Base-by-base conservation (phyloP, 306 rosid species). In the Sphenostylis stenocarpa region DNA sequence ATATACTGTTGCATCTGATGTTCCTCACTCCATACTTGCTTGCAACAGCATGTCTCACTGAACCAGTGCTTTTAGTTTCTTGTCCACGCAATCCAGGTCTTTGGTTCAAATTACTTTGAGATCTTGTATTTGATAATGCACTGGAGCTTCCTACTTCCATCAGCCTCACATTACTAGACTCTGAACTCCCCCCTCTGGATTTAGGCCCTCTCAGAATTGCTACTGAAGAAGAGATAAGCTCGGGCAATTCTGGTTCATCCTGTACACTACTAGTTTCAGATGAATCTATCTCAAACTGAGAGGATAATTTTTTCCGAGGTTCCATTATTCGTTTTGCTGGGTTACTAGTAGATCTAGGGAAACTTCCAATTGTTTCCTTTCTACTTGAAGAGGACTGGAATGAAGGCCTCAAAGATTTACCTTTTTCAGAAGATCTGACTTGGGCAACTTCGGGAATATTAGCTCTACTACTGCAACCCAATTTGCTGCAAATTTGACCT, bases 231-330 rank as follows among this genome's bases (percentile, higher is more conserved):
- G 85, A 72, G 57, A 66, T 45, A 26, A 67, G 80, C 41, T 81
- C 87, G 61, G 90, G 80, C 73, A 67, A 68, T 62, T 85, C 88
- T 24, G 86, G 88, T 67, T 85, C 98, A 77, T 86, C 90, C 80
- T 75, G 91, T 6, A 83, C 70, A 69, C 90, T 87, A 73, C 97
- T 86, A 69, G 88, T 85, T 83, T 89, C 93, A 75, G 91, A 89
- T 60, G 92, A 91, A 82, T 89, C 95, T 62, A 87, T 77, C 79
- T 85, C 94, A 72, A 82, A 78, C 64, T 47, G 80, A 68, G 85
- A 79, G 55, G 89, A 72, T 39, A 76, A 72, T 77, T 82, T 86
- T 76, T 77, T 86, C 75, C 14, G 67, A 67, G 88, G 82, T 67
- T 70, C 88, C 21, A 36, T 45, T 63, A 61, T 19, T 44, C 87